phyloP scores from a whole-genome alignment of 2,329 filamentous ascomycete genomes.

The Aspergillus transmontanensis region DNA sequence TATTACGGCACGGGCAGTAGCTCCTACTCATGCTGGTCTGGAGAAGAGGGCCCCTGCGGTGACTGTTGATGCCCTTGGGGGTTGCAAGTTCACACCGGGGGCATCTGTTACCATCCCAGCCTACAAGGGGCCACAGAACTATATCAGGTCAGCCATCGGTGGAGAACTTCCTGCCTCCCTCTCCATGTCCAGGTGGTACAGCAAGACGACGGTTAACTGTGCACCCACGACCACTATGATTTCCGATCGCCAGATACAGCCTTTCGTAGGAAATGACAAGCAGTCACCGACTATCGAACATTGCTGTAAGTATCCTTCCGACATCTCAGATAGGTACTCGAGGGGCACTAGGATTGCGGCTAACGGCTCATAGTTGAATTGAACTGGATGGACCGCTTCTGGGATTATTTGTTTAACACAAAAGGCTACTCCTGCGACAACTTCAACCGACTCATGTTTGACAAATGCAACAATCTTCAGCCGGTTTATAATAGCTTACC shows the following conservation, averaged over 20 bases:
- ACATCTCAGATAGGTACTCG: not conserved
- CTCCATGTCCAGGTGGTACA: not conserved
- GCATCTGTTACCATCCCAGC: not conserved
- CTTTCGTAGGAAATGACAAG: not conserved
- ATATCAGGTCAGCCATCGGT: not conserved
- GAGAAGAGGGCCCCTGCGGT: too few species aligned
- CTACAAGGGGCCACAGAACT: not conserved
- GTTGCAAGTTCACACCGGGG: too few species aligned
- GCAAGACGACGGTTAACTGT: not conserved
- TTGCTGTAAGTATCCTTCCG: not conserved
- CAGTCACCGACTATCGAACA: not conserved
- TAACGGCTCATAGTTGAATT: not conserved
- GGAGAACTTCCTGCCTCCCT: not conserved
- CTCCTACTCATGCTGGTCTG: too few species aligned
- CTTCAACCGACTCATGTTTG: not conserved
- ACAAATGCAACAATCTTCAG: not conserved
- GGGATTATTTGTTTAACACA: not conserved
- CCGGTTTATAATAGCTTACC: not conserved
- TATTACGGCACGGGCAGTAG: too few species aligned
- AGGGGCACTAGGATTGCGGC: not conserved
- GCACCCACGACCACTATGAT: not conserved
- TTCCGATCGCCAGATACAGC: not conserved
- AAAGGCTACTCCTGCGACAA: not conserved
- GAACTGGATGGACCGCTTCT: not conserved
- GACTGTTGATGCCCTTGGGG: too few species aligned